Evolutionary conservation across 2,329 filamentous ascomycete genomes (phyloP).

Genomic region (Escovopsis sp.): DNA sequence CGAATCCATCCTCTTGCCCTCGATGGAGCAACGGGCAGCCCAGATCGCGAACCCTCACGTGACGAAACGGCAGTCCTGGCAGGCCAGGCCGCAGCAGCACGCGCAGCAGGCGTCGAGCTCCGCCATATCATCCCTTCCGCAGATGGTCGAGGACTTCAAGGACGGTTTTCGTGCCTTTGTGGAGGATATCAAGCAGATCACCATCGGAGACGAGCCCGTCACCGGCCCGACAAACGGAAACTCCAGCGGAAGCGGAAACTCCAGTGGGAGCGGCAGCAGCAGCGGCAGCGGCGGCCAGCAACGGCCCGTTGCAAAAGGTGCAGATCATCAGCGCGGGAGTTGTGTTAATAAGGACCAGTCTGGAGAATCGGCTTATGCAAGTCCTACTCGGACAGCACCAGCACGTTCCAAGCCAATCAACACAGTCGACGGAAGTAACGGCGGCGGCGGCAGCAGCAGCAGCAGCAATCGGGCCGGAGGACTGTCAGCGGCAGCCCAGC

Average conservation of each 20-base stretch:
- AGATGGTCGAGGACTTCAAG: constrained; percentile 79
- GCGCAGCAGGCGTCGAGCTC: constrained; percentile 16
- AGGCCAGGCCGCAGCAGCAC: constrained; percentile 33
- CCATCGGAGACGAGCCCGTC: constrained; percentile 83
- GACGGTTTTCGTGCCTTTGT: constrained; percentile 88
- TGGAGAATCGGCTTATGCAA: constrained; percentile 32
- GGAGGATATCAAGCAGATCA: constrained; percentile 88
- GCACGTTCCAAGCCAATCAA: constrained; percentile 23
- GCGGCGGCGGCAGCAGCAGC: too few relatives aligned
- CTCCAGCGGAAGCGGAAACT: constrained; percentile 6
- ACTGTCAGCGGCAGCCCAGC: constrained; percentile 18
- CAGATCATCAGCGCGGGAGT: constrained; percentile 11
- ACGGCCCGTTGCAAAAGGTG: constrained; percentile 16
- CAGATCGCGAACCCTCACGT: constrained; percentile 25
- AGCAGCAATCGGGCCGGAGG: constrained; percentile 10
- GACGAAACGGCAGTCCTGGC: constrained; percentile 46
- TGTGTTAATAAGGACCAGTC: constrained; percentile 6
- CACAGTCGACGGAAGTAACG: constrained; percentile 21
- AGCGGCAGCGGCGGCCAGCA: neutral
- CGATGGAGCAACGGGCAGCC: constrained; percentile 18
- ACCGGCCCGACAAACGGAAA: constrained; percentile 27
- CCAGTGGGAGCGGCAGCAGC: too few relatives aligned
- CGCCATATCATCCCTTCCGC: constrained; percentile 34
- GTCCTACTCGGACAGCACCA: constrained; percentile 25
- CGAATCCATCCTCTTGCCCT: constrained; percentile 13